These are phyloP conservation scores for Wickerhamiella nectarea DNA, from an alignment of 805 yeast species.

Conservation along the genomic window DNA sequence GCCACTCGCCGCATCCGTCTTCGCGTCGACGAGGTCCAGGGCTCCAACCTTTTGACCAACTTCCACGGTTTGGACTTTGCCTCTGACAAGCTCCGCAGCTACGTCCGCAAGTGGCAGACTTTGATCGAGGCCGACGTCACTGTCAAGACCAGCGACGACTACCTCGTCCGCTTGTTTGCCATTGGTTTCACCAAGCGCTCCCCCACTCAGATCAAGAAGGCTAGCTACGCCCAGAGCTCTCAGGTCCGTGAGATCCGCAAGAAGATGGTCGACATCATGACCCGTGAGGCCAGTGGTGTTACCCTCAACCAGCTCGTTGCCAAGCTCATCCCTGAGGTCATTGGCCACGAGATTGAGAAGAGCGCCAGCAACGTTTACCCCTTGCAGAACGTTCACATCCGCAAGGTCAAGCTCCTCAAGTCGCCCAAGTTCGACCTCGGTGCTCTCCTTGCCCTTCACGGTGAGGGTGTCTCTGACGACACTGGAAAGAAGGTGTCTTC, in stretches of 20 bases:
- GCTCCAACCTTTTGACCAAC: constrained; percentile 96
- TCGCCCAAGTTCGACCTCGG: constrained; percentile 98
- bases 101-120: constrained; percentile 98
- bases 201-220: constrained; percentile 93
- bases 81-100: constrained; percentile 91
- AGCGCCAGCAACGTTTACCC: constrained; percentile 91
- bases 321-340: constrained; percentile 96
- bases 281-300: constrained; percentile 88
- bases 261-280: constrained; percentile 90
- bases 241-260: constrained; percentile 96
- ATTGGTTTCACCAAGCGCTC: constrained; percentile 98
- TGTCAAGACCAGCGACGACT: constrained; percentile 95
- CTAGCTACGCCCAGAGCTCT: constrained; percentile 94
- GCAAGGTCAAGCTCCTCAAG: constrained; percentile 97
- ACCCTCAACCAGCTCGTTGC: constrained; percentile 94
- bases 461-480: constrained; percentile 80
- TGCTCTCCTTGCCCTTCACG: constrained; percentile 90
- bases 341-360: constrained; percentile 97
- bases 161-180: constrained; percentile 90
- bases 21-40: constrained; percentile 98
- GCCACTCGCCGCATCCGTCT: constrained; percentile 93
- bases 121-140: constrained; percentile 96
- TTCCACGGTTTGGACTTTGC: constrained; percentile 99
- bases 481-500: constrained; percentile 88
- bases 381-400: constrained; percentile 95